phyloP scores from a whole-genome alignment of 768 basidiomycete genomes.

The Cystobasidium ongulense region DNA sequence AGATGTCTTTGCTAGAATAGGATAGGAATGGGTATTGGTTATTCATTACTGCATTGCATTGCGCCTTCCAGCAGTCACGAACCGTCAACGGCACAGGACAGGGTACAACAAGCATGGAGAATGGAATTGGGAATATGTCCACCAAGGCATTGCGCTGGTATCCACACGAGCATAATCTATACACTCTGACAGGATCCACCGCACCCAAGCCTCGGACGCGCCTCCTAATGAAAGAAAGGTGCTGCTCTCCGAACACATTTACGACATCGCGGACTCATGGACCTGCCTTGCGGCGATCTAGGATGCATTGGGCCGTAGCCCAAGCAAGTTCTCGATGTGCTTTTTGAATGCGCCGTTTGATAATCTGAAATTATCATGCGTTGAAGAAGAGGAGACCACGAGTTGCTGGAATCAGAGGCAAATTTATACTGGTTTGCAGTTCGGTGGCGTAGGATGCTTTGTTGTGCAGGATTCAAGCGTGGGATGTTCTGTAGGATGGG shows the following conservation, averaged over 20 bases:
- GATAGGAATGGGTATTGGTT: too few species aligned
- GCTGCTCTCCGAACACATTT: neutral
- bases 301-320: neutral
- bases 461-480: too few species aligned
- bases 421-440: neutral
- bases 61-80: too few species aligned
- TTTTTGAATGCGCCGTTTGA: constrained; percentile 28
- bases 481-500: too few species aligned
- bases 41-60: too few species aligned
- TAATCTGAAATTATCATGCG: neutral
- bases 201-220: constrained; percentile 21
- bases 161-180: neutral
- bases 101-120: neutral
- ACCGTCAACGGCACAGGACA: neutral
- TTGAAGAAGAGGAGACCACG: neutral
- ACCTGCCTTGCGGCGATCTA: neutral
- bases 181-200: neutral
- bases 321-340: constrained; percentile 15
- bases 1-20: too few species aligned
- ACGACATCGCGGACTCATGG: constrained; percentile 6
- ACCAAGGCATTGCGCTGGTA: constrained; percentile 25
- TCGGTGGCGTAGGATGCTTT: too few species aligned
- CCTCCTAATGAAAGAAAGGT: neutral
- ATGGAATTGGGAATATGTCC: constrained; percentile 3
- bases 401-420: neutral